Evolutionary conservation across 768 basidiomycete species (phyloP).

Genomic region (Leccinum variicolor): DNA sequence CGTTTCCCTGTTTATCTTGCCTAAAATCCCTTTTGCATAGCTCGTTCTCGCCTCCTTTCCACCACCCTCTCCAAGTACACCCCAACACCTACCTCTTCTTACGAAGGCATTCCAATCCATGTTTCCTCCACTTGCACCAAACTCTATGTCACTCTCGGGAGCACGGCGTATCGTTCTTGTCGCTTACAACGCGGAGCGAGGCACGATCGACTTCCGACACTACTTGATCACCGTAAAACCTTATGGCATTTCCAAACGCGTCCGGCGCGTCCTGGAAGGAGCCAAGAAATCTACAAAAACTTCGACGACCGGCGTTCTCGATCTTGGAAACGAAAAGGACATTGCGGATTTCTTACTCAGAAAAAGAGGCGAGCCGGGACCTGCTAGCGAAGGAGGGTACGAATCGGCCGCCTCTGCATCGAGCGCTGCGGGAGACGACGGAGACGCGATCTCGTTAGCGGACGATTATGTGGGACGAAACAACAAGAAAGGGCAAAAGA

Average conservation of each 20-base stretch:
- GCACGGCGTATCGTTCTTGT: conserved; percentile 93
- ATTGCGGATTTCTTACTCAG: conserved; percentile 92
- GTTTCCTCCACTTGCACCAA: conserved; percentile 89
- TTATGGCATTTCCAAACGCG: conserved; percentile 89
- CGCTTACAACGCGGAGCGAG: conserved; percentile 82
- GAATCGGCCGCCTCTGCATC: conserved; percentile 77
- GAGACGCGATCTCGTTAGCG: conserved; percentile 74
- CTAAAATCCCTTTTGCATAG: conserved; percentile 27
- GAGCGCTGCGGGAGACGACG: conserved; percentile 84
- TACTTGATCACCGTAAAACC: conserved; percentile 94
- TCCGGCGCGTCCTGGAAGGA: conserved; percentile 81
- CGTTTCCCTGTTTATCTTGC: background rate
- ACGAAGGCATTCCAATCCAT: conserved; percentile 96
- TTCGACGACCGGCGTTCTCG: conserved; percentile 46
- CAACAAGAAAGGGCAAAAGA: conserved; percentile 86
- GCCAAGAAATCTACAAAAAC: conserved; percentile 27
- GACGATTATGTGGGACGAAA: conserved; percentile 94
- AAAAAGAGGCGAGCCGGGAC: conserved; percentile 56
- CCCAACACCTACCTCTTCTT: conserved; percentile 84
- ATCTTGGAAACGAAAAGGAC: conserved; percentile 89
- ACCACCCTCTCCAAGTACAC: conserved; percentile 66
- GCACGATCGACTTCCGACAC: conserved; percentile 90
- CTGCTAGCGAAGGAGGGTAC: conserved; percentile 60
- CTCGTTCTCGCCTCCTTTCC: conserved; percentile 91
- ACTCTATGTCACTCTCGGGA: conserved; percentile 75